Percentiles rank a stretch among this genome's conserved stretches.
These are phyloP conservation scores for Wickerhamomyces xylosicus DNA, from an alignment of 805 yeast genomes.

Conservation along the genomic window DNA sequence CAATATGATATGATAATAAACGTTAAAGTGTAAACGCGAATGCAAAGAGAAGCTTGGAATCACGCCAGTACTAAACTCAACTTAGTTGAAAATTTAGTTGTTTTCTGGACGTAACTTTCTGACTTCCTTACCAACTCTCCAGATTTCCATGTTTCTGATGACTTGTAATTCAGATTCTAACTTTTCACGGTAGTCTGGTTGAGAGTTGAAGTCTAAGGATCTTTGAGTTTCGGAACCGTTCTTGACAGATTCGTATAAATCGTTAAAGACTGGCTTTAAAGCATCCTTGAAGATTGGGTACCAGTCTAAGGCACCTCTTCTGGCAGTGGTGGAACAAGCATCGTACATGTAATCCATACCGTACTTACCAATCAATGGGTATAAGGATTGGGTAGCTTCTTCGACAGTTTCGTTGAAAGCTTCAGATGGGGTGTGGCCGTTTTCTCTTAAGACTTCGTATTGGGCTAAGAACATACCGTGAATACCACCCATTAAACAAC, in stretches of 20 bases:
- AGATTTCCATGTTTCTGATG: slow-evolving; percentile 97
- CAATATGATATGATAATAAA: slow-evolving; percentile 13
- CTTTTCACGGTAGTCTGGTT: slow-evolving; percentile 93
- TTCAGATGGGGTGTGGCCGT: slow-evolving; percentile 99
- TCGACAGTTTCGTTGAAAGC: slow-evolving; percentile 99
- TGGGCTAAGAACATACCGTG: slow-evolving; percentile 99
- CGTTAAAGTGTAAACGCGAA: slow-evolving; percentile 6
- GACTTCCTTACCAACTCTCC: slow-evolving; percentile 99
- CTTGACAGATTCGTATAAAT: slow-evolving; percentile 89
- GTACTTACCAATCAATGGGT: slow-evolving; percentile 98
- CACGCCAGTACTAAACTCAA: slow-evolving; percentile 1
- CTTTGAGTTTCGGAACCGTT: slow-evolving; percentile 97
- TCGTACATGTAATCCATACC: slow-evolving; percentile 99
- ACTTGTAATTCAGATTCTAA: slow-evolving; percentile 86
- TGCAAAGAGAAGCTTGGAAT: too few relatives aligned
- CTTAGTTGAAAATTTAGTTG: slow-evolving; percentile 40
- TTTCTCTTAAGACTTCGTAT: slow-evolving; percentile 98
- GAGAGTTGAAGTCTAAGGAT: slow-evolving; percentile 97
- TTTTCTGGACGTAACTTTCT: slow-evolving; percentile 99
- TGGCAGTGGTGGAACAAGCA: slow-evolving; percentile 99
- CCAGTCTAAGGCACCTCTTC: slow-evolving; percentile 99
- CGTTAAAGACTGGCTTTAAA: slow-evolving; percentile 96
- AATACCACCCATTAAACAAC: slow-evolving; percentile 99
- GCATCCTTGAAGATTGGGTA: slow-evolving; percentile 98
- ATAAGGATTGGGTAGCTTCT: slow-evolving; percentile 98